Percentiles rank a stretch among this genome's conserved stretches.
Conservation (phyloP, 306 rosid genomes). For the Prinsepia uniflora region DNA sequence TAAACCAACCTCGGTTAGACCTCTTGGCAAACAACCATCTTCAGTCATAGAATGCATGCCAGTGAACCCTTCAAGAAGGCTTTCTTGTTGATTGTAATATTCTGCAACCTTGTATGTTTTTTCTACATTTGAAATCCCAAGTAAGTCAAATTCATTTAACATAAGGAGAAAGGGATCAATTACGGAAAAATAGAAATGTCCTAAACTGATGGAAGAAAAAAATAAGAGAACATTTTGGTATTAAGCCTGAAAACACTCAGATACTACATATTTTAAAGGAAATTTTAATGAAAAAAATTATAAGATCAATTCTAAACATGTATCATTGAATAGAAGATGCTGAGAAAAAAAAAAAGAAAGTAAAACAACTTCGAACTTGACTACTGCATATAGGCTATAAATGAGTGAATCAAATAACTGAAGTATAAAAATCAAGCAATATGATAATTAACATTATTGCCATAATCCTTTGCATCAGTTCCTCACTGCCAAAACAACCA, state of each 20-base stretch:
- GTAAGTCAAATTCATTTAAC: not conserved
- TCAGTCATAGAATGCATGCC: conserved; percentile 70
- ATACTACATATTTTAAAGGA: not conserved
- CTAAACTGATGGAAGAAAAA: not conserved
- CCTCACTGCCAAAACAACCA: no score
- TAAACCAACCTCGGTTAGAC: conserved; percentile 58
- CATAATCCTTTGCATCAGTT: no score
- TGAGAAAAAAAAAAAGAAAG: no score
- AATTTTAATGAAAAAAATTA: not conserved
- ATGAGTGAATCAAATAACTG: no score
- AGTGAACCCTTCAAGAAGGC: conserved; percentile 67
- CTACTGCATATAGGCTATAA: no score
- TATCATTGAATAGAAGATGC: no score
- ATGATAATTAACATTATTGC: no score
- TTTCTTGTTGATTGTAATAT: conserved; percentile 69
- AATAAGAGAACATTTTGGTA: not conserved
- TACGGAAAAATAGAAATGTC: not conserved
- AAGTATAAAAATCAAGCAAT: no score
- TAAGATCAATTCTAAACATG: not conserved
- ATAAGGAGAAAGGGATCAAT: not conserved
- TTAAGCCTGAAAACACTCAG: not conserved
- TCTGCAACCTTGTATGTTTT: conserved; percentile 53
- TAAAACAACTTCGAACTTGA: not conserved
- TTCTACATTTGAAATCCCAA: conserved; percentile 31
- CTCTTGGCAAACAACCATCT: conserved; percentile 53